Evolutionary conservation across 2,329 filamentous ascomycete species (phyloP), one percentile per base, ranked within the genome.

Genomic region (Westerdykella aurantiaca): DNA sequence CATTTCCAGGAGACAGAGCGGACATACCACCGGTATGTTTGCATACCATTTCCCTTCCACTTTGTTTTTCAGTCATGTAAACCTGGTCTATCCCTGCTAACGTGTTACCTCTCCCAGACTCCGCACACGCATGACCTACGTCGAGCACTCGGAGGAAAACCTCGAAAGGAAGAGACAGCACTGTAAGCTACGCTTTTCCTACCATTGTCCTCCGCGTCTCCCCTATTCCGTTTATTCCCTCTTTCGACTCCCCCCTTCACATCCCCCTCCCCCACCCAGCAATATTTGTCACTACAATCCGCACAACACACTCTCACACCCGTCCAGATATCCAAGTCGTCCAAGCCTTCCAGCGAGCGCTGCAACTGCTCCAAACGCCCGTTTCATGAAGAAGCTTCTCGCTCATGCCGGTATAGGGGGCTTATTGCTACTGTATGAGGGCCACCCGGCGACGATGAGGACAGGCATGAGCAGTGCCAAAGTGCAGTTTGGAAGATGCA

Each of bases 131-230:
- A 81, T 85, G 63, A 75, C 81, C 48, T 86, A 84, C 63, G 87
- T 95, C 23, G 80, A 84, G 49, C 73, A 88, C 35, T 80, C 84
- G 0, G 90, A 95, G 63, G 72, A 80, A 33, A 78, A 75, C 21
- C 73, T 95, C 44, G 80, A 82, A 42, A 77, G 83, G 53, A 93
- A 85, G 62, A 85, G 89, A 59, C 75, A 83, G 48, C 89, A 95
- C 57, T 87, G 89, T 95, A 71, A 71, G 85, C 70, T 2, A 22
- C 7, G 7, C 33, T 13, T 14, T 14, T 23, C 35, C 11, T 18
- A 12, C n/a, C n/a, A 11, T 13, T 22, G 9, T 16, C 14, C 13
- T 31, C 4, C 39, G 17, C 37, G 34, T 16, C 42, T 31, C 16
- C n/a, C 6, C n/a, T 38, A 14, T 18, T 5, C 12, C 33, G 7